phyloP scores from a whole-genome alignment of 129 eudicot genomes.

The Glebionis coronaria region DNA sequence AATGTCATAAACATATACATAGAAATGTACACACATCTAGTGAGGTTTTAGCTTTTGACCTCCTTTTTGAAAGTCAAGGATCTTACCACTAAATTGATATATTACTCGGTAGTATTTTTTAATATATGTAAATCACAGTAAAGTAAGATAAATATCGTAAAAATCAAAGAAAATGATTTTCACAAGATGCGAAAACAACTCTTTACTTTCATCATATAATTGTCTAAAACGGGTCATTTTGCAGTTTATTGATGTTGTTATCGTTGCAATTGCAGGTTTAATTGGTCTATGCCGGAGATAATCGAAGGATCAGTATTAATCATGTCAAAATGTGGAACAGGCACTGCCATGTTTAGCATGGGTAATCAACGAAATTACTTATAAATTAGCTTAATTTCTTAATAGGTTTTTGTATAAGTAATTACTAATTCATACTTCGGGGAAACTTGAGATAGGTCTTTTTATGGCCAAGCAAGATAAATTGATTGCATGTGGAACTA shows the following conservation, averaged over 20 bases:
- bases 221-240: not conserved
- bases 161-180: not conserved
- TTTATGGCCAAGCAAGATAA: constrained; percentile 86
- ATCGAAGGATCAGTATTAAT: constrained; percentile 75
- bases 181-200: not conserved
- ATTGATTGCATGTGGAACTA: constrained; percentile 65
- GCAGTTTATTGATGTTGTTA: not conserved
- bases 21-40: no score
- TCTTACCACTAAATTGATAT: no score
- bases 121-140: not conserved
- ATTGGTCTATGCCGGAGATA: constrained; percentile 66
- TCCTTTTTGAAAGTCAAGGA: no score
- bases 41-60: no score
- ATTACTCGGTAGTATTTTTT: not conserved
- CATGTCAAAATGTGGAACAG: constrained; percentile 83
- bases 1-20: not conserved
- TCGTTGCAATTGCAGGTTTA: constrained; percentile 48
- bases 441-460: constrained; percentile 43
- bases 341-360: constrained; percentile 94
- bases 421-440: not conserved
- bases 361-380: constrained; percentile 43
- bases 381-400: not conserved
- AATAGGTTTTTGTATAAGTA: not conserved
- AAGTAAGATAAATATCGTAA: no score
- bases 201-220: not conserved